Conservation (phyloP, 352 stramenopile species). For the Pythium biforme region DNA sequence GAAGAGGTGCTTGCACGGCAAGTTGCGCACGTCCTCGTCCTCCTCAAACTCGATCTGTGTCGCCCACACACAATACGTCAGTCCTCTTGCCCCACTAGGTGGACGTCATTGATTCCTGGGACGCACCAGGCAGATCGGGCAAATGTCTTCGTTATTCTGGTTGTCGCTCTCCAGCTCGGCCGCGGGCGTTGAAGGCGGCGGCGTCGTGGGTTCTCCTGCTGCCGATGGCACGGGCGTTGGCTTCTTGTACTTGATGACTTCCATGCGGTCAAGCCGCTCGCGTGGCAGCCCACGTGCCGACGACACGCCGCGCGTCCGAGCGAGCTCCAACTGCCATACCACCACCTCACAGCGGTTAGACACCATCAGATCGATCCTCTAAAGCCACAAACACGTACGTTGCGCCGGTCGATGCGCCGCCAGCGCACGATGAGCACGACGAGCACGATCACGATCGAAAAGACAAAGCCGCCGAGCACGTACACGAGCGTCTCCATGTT, state of each 20-base stretch:
- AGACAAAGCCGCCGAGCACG: slow-evolving; percentile 63
- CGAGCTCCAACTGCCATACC: slow-evolving; percentile 41
- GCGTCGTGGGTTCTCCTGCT: neutral
- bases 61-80: neutral
- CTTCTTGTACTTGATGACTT: slow-evolving; percentile 65
- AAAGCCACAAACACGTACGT: slow-evolving; percentile 33
- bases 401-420: slow-evolving; percentile 56
- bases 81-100: too few species aligned
- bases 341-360: neutral
- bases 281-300: slow-evolving; percentile 53
- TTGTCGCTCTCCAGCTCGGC: neutral
- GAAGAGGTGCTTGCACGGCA: slow-evolving; percentile 88
- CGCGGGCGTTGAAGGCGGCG: slow-evolving; percentile 2
- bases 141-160: slow-evolving; percentile 56
- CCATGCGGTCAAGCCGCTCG: slow-evolving; percentile 58
- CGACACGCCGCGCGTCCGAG: slow-evolving; percentile 40
- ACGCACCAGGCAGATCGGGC: slow-evolving; percentile 72
- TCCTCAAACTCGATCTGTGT: slow-evolving; percentile 73
- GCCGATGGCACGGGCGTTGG: slow-evolving; percentile 3
- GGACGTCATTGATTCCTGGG: too few species aligned
- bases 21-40: slow-evolving; percentile 66
- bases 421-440: slow-evolving; percentile 63
- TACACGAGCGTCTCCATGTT: slow-evolving; percentile 74
- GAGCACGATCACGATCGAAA: slow-evolving; percentile 58
- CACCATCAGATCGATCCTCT: neutral